Evolutionary conservation across 2,329 filamentous ascomycete species (phyloP).

Genomic region (Verticillium nonalfalfae): DNA sequence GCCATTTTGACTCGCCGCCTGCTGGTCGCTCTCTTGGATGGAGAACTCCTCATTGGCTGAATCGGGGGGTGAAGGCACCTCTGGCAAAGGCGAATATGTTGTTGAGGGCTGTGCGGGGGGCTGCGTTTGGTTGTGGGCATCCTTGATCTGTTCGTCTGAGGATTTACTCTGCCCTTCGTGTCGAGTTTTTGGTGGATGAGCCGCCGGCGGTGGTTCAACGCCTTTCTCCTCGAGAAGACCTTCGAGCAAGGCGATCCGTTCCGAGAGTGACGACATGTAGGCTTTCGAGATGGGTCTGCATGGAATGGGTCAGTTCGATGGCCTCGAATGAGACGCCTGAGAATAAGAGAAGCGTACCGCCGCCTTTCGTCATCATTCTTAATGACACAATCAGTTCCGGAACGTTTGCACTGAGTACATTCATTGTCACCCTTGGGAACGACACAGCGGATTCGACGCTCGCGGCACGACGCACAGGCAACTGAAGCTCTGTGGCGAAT

Average conservation of each 20-base stretch:
- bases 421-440: conserved; percentile 43
- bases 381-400: conserved; percentile 45
- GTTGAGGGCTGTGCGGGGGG: conserved; percentile 2
- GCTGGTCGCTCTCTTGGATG: conserved; percentile 17
- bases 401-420: conserved; percentile 46
- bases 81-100: conserved; percentile 10
- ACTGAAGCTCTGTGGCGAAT: conserved; percentile 43
- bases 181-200: conserved; percentile 46
- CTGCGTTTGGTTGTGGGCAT: background rate
- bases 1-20: conserved; percentile 11
- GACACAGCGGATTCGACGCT: conserved; percentile 40
- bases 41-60: conserved; percentile 24
- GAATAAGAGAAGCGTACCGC: conserved; percentile 27
- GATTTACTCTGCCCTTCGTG: conserved; percentile 23
- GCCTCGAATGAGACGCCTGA: background rate
- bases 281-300: conserved; percentile 49
- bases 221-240: conserved; percentile 43
- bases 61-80: conserved; percentile 22
- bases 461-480: conserved; percentile 47
- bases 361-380: conserved; percentile 51
- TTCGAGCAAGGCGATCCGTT: conserved; percentile 45
- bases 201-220: conserved; percentile 39
- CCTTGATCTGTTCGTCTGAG: conserved; percentile 16
- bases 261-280: conserved; percentile 51
- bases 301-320: conserved; percentile 3